Percentiles rank a stretch among this genome's conserved stretches.
These are phyloP conservation scores for Cystobasidium sp. DNA, from an alignment of 1,284 basidiomycete genomes.

Conservation along the genomic window DNA sequence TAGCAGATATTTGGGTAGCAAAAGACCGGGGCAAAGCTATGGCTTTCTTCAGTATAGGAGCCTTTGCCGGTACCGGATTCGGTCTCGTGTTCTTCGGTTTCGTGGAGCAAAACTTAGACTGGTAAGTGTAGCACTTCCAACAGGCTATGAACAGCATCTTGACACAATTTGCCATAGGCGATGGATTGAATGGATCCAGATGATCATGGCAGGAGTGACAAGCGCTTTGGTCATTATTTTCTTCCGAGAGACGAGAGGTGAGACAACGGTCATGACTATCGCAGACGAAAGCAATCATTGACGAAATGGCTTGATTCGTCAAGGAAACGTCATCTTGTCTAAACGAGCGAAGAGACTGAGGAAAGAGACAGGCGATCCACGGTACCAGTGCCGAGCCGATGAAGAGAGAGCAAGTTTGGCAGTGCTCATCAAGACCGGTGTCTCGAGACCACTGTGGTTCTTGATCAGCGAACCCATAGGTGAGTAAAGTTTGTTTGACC, in stretches of 20 bases:
- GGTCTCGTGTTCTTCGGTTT: slow-evolving; percentile 39
- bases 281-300: not conserved
- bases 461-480: slow-evolving; percentile 48
- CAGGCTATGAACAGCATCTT: not conserved
- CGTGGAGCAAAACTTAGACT: slow-evolving; percentile 41
- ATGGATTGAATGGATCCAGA: slow-evolving; percentile 44
- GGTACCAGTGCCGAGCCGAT: slow-evolving; percentile 56
- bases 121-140: not conserved
- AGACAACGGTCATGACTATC: not conserved
- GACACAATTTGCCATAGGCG: slow-evolving; percentile 14
- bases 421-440: slow-evolving; percentile 54
- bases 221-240: slow-evolving; percentile 27
- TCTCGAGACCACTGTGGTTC: slow-evolving; percentile 54
- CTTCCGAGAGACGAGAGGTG: slow-evolving; percentile 43
- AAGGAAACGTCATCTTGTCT: slow-evolving; percentile 42
- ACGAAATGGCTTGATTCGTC: not conserved
- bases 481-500: not conserved
- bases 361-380: slow-evolving; percentile 53
- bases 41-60: slow-evolving; percentile 43
- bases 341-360: slow-evolving; percentile 45
- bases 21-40: slow-evolving; percentile 45
- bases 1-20: slow-evolving; percentile 50
- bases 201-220: slow-evolving; percentile 44
- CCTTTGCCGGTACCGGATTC: slow-evolving; percentile 43
- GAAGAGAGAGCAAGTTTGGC: slow-evolving; percentile 54